phyloP scores from a whole-genome alignment of 2,329 filamentous ascomycete genomes.

The Ceratocystis cubensis region DNA sequence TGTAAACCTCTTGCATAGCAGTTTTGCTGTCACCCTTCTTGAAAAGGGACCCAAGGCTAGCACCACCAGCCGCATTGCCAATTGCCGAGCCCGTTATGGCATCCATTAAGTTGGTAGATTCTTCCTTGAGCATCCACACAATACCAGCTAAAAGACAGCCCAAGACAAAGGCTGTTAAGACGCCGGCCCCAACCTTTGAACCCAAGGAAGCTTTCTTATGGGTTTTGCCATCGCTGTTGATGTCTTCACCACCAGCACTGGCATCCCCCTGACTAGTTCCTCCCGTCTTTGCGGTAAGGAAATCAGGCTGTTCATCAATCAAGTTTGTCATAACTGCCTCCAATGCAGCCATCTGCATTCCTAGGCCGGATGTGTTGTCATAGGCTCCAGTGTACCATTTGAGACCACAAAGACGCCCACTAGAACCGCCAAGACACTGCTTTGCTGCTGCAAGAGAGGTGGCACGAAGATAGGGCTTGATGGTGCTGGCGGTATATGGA shows the following conservation, averaged over 20 bases:
- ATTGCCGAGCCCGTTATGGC: not conserved
- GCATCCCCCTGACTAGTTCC: conserved; percentile 44
- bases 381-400: conserved; percentile 45
- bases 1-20: not conserved
- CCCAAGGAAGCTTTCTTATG: conserved; percentile 31
- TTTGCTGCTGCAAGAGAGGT: conserved; percentile 46
- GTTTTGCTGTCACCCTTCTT: conserved; percentile 7
- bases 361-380: conserved; percentile 50
- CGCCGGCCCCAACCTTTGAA: conserved; percentile 56
- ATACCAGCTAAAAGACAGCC: conserved; percentile 42
- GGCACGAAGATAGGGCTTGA: conserved; percentile 42
- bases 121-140: conserved; percentile 38
- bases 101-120: conserved; percentile 26
- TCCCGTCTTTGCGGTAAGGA: conserved; percentile 40
- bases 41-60: not conserved
- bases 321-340: conserved; percentile 52
- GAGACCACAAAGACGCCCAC: conserved; percentile 46
- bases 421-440: conserved; percentile 45
- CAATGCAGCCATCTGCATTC: conserved; percentile 58
- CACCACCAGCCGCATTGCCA: not conserved
- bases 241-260: conserved; percentile 36
- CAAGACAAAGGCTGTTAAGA: conserved; percentile 48
- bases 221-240: conserved; percentile 28
- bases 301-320: conserved; percentile 34
- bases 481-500: conserved; percentile 41